Conservation (phyloP, 352 stramenopile species). For the Aphanomyces invadans region DNA sequence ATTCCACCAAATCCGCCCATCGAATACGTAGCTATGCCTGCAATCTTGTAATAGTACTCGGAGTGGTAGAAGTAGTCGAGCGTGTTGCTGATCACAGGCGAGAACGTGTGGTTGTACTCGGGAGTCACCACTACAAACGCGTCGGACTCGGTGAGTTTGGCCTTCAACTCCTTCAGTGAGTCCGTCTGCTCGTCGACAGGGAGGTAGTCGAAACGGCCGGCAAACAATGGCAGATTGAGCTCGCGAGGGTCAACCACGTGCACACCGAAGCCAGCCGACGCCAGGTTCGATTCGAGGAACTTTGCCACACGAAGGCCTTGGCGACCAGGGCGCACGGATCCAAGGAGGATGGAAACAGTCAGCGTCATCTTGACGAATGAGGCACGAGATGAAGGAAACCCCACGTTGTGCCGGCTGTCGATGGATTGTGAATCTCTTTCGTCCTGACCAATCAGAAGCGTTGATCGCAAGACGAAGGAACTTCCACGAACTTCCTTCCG, state of each 20-base stretch:
- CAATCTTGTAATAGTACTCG: slow-evolving; percentile 47
- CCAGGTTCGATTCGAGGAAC: not conserved
- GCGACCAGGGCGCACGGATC: slow-evolving; percentile 1
- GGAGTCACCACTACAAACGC: slow-evolving; percentile 49
- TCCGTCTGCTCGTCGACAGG: not conserved
- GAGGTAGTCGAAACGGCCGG: not conserved
- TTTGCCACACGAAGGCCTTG: slow-evolving; percentile 12
- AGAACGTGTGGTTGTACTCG: slow-evolving; percentile 63
- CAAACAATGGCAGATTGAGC: slow-evolving; percentile 9
- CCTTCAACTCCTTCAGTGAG: not conserved
- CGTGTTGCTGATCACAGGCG: slow-evolving; percentile 44
- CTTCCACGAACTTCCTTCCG: not conserved
- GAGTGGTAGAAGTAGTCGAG: slow-evolving; percentile 58
- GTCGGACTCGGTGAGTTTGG: slow-evolving; percentile 38
- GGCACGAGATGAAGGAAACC: not conserved
- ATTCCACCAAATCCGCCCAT: slow-evolving; percentile 52
- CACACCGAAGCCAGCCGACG: not conserved
- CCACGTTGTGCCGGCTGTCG: not conserved
- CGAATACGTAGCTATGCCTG: slow-evolving; percentile 52
- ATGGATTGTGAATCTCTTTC: not conserved
- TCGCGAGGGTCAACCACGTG: slow-evolving; percentile 5
- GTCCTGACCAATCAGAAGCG: too few relatives aligned
- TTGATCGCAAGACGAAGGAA: too few relatives aligned
- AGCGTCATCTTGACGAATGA: not conserved
- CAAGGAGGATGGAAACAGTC: slow-evolving; percentile 6